Evolutionary conservation across 345 rosid genomes (phyloP).

Genomic region (Triadica sebifera): DNA sequence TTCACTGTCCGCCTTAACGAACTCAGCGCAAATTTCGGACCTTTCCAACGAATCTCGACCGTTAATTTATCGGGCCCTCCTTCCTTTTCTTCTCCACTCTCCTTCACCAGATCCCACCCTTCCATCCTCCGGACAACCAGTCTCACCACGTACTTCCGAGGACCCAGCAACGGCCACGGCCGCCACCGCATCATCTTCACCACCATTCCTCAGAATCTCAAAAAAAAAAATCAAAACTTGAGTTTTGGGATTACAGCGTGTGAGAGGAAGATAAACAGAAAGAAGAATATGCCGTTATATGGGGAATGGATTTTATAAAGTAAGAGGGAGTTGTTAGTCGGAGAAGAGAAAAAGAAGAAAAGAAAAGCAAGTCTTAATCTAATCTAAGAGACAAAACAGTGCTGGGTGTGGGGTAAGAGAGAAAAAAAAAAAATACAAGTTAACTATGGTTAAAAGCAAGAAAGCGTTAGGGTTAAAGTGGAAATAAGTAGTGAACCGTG

Average conservation of each 20-base stretch:
- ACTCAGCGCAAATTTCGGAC: slow-evolving; percentile 77
- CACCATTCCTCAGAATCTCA: slow-evolving; percentile 49
- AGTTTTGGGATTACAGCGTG: not conserved
- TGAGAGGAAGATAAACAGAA: not conserved
- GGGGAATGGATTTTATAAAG: not conserved
- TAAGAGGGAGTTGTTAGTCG: no score
- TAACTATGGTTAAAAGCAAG: slow-evolving; percentile 16
- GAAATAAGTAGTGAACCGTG: not conserved
- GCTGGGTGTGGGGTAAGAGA: not conserved
- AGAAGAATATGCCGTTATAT: slow-evolving; percentile 16
- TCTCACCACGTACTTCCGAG: slow-evolving; percentile 76
- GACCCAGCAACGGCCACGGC: slow-evolving; percentile 79
- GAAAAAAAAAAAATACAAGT: not conserved
- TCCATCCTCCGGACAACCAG: slow-evolving; percentile 62
- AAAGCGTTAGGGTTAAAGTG: not conserved
- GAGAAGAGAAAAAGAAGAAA: not conserved
- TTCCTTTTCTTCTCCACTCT: slow-evolving; percentile 24
- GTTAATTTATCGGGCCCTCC: slow-evolving; percentile 40
- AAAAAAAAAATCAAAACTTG: not conserved
- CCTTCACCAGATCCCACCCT: slow-evolving; percentile 75
- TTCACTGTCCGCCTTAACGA: slow-evolving; percentile 67
- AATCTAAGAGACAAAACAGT: slow-evolving; percentile 2
- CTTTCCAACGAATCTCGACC: slow-evolving; percentile 96
- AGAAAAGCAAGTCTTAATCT: not conserved
- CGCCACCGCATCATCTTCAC: slow-evolving; percentile 99